Evolutionary conservation across 441 rosid genomes (phyloP).

Genomic region (Manihot esculenta): DNA sequence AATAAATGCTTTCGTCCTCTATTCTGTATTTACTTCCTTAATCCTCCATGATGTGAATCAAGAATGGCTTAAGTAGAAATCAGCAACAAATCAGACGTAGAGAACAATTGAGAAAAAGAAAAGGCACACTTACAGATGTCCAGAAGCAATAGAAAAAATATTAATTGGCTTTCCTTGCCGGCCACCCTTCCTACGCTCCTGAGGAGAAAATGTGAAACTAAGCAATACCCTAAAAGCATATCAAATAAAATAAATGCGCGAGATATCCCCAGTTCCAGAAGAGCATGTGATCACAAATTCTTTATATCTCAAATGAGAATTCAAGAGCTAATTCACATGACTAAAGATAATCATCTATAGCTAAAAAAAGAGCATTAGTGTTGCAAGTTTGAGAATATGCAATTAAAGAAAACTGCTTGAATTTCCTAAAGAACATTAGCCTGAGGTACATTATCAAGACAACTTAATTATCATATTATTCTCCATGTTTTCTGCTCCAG

Average conservation of each 20-base stretch:
- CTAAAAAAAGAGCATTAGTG: not conserved
- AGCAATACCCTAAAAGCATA: slow-evolving; percentile 7
- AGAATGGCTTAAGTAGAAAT: not conserved
- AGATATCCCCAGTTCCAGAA: not conserved
- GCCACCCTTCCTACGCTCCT: slow-evolving; percentile 71
- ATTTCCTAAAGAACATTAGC: not conserved
- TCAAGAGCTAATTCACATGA: slow-evolving; percentile 4
- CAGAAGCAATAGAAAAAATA: slow-evolving; percentile 96
- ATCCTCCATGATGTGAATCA: not conserved
- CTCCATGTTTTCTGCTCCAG: not conserved
- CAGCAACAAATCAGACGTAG: not conserved
- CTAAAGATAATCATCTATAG: not conserved
- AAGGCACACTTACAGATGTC: slow-evolving; percentile 80
- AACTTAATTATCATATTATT: not conserved
- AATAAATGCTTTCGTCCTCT: not conserved
- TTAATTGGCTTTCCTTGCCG: slow-evolving; percentile 84
- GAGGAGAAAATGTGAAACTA: slow-evolving; percentile 23
- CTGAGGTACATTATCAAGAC: not conserved
- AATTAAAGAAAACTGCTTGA: not conserved
- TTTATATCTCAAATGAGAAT: not conserved
- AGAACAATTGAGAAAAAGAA: not conserved
- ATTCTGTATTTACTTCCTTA: not conserved
- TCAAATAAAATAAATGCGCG: not conserved
- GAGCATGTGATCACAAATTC: not conserved
- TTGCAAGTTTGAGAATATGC: not conserved